These are phyloP conservation scores for Guadua angustifolia DNA, from an alignment of 176 grass and related monocot genomes.

Conservation along the genomic window DNA sequence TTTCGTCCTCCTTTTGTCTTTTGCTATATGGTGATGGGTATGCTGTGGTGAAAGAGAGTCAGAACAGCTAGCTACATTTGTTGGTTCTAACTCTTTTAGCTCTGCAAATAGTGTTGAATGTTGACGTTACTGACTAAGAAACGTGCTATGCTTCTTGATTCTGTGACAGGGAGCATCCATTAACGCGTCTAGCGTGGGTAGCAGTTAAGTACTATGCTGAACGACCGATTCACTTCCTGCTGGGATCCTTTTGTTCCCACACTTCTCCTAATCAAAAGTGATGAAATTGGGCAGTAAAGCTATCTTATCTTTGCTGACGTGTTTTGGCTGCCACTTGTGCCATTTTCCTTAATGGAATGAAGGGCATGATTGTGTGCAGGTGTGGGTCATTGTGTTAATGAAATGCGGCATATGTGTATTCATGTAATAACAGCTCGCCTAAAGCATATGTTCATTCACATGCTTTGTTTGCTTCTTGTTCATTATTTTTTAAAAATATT, in stretches of 20 bases:
- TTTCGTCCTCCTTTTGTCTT: neutral
- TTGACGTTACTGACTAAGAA: slow-evolving; percentile 18
- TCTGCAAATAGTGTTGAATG: slow-evolving; percentile 9
- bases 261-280: neutral
- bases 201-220: neutral
- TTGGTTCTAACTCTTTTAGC: neutral
- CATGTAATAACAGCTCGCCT: neutral
- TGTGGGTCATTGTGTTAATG: neutral
- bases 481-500: neutral
- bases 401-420: neutral
- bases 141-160: slow-evolving; percentile 14
- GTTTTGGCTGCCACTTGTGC: neutral
- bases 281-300: neutral
- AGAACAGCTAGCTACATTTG: neutral
- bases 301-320: neutral
- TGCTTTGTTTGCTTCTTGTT: neutral
- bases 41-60: slow-evolving; percentile 15
- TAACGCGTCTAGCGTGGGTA: neutral
- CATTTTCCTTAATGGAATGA: neutral
- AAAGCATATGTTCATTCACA: neutral
- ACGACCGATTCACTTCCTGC: neutral
- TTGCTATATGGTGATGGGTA: neutral
- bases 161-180: neutral
- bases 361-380: neutral
- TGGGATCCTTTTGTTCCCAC: neutral